Evolutionary conservation across 768 basidiomycete species (phyloP), one percentile per base, ranked within the genome.

Genomic region (Austroboletus eburneus): DNA sequence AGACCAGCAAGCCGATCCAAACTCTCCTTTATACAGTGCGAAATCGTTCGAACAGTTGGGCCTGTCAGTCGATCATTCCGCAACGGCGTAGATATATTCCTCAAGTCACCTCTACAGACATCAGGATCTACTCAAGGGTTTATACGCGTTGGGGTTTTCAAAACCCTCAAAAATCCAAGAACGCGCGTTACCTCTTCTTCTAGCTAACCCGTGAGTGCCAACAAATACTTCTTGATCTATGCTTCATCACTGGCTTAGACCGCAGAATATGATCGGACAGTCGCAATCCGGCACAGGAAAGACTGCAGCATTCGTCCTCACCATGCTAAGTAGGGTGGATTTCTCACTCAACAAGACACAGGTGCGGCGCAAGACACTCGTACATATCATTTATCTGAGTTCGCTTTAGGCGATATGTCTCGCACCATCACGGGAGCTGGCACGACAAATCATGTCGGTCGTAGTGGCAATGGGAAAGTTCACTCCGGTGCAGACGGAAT

Each of bases 161-260:
- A 96, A 94, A 67, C 96, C 96, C 8, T 97, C 94, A 25, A 98
- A 98, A 71, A 98, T 99, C 54, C 96, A 99, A 71, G 95, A 97
- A 72, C 84, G 88, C 52, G 96, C 96, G 17, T 72, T 98, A 7
- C 96, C 96, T 2, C 75, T 99, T 21, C 77, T 98, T 25, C 81
- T 99, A 9, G 63, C 81, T 42, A 85, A 95, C 59, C 96, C 95
- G 93, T 96, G 58, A 57, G 86, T 72, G 12, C 12, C 8, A 21
- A 13, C 13, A 3, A 13, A 22, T 43, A 24, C 41, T 45, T 25
- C 17, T 57, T 43, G 17, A 48, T 35, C n/a, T 32, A 16, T 46
- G 29, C 52, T n/a, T 62, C 14, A 21, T 29, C 27, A 2, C 22
- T 32, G 45, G 41, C 8, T 18, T 32, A 99, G 95, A n/a, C 87